Conservation (phyloP, 2,329 filamentous ascomycete species). For the Tolypocladium ophioglossoides region DNA sequence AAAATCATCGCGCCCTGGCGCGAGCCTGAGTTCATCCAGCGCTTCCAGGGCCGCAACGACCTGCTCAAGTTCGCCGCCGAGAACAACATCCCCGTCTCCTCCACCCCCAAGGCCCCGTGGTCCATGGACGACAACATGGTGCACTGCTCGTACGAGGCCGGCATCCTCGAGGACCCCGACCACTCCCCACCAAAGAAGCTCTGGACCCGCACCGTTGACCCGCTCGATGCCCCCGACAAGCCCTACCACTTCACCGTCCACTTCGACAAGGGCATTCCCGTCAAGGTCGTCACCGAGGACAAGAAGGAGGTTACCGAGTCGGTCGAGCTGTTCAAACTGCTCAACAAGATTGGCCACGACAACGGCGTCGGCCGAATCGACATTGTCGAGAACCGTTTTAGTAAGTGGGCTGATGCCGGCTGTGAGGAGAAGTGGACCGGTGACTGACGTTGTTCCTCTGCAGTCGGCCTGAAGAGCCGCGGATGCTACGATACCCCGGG, state of each 20-base stretch:
- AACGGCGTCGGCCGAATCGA: conserved; percentile 59
- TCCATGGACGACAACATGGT: conserved; percentile 33
- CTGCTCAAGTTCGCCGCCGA: conserved; percentile 60
- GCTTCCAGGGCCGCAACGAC: conserved; percentile 48
- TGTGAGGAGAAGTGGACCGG: neutral
- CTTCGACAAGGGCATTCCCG: conserved; percentile 57
- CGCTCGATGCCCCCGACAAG: conserved; percentile 51
- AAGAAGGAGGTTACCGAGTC: conserved; percentile 27
- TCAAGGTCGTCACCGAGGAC: conserved; percentile 49
- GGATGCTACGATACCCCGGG: conserved; percentile 10
- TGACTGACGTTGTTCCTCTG: conserved; percentile 10
- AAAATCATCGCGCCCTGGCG: conserved; percentile 66
- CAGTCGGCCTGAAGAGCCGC: conserved; percentile 19
- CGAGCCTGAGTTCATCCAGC: conserved; percentile 33
- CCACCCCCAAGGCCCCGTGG: conserved; percentile 64
- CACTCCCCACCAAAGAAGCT: conserved; percentile 55
- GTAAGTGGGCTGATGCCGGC: neutral
- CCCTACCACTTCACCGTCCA: conserved; percentile 54
- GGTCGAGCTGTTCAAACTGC: conserved; percentile 53
- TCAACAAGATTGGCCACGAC: conserved; percentile 51
- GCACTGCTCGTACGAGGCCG: conserved; percentile 65
- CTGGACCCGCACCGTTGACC: conserved; percentile 43
- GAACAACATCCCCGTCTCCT: conserved; percentile 59
- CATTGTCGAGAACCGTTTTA: conserved; percentile 32
- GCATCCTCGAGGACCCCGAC: conserved; percentile 46